These are phyloP conservation scores for Plectranthus barbatus DNA, from an alignment of 257 asterid genomes.

Conservation along the genomic window DNA sequence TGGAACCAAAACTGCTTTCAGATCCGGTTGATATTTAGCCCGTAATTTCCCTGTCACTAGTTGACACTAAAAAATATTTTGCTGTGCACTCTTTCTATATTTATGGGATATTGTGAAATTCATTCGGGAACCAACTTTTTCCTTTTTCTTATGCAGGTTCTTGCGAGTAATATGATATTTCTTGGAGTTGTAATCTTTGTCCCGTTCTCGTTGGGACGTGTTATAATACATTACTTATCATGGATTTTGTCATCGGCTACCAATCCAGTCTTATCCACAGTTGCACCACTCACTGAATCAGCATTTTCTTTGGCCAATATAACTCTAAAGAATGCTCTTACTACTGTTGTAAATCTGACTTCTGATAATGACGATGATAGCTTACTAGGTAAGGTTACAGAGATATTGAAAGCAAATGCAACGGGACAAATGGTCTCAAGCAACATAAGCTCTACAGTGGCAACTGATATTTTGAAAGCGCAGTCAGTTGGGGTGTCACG, in stretches of 20 bases:
- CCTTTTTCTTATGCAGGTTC: slow-evolving; percentile 58
- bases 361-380: slow-evolving; percentile 47
- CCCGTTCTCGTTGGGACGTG: slow-evolving; percentile 84
- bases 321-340: slow-evolving; percentile 63
- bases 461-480: slow-evolving; percentile 54
- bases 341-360: slow-evolving; percentile 76
- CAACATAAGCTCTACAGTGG: slow-evolving; percentile 51
- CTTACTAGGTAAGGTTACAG: slow-evolving; percentile 62
- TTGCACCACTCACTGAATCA: slow-evolving; percentile 76
- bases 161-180: slow-evolving; percentile 97
- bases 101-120: neutral
- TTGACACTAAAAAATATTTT: neutral
- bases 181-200: slow-evolving; percentile 84
- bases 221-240: slow-evolving; percentile 53
- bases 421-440: slow-evolving; percentile 41
- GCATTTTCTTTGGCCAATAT: slow-evolving; percentile 82
- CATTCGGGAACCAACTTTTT: neutral
- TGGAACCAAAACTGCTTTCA: neutral
- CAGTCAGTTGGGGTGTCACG: slow-evolving; percentile 61
- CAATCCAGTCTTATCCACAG: slow-evolving; percentile 69
- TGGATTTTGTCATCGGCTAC: slow-evolving; percentile 80
- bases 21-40: neutral
- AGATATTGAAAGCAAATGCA: slow-evolving; percentile 53
- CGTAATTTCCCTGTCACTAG: neutral
- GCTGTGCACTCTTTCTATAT: neutral